phyloP scores from a whole-genome alignment of 2,329 filamentous ascomycete species.

The Emergomyces africanus region DNA sequence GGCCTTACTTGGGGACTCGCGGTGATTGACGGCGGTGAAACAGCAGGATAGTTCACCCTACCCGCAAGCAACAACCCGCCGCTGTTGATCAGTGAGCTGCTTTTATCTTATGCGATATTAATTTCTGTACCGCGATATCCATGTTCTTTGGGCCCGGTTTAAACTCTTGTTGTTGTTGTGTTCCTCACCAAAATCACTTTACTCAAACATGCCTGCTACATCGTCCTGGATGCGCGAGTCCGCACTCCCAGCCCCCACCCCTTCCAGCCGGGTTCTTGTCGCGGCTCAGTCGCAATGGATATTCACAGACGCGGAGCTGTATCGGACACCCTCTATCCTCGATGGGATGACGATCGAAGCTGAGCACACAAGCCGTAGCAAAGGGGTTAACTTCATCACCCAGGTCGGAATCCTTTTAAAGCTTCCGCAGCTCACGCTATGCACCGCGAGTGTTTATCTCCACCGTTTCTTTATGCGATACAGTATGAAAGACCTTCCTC shows the following conservation, averaged over 20 bases:
- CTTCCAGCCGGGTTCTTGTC: slow-evolving; percentile 37
- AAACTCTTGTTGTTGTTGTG: neutral
- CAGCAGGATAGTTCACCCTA: neutral
- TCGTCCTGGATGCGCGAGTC: slow-evolving; percentile 16
- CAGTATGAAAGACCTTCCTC: slow-evolving; percentile 62
- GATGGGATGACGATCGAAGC: slow-evolving; percentile 67
- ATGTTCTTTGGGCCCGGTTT: neutral
- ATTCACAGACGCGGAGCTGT: slow-evolving; percentile 71
- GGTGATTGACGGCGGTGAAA: neutral
- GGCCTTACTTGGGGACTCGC: neutral
- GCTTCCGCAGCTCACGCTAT: slow-evolving; percentile 80
- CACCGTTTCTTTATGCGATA: slow-evolving; percentile 91
- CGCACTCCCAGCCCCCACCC: slow-evolving; percentile 22
- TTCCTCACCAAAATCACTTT: neutral
- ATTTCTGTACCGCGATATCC: neutral
- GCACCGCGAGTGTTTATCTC: slow-evolving; percentile 87
- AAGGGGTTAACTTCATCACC: slow-evolving; percentile 93
- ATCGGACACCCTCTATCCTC: slow-evolving; percentile 68
- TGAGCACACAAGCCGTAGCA: slow-evolving; percentile 69
- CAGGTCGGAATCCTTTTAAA: slow-evolving; percentile 89
- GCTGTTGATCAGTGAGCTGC: neutral
- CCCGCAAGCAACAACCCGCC: neutral
- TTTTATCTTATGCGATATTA: neutral
- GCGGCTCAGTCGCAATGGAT: slow-evolving; percentile 66
- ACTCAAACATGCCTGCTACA: slow-evolving; percentile 13